Evolutionary conservation across 2,329 filamentous ascomycete genomes (phyloP), one percentile per base, ranked within the genome.

Genomic region (Trichoderma cornu-damae): DNA sequence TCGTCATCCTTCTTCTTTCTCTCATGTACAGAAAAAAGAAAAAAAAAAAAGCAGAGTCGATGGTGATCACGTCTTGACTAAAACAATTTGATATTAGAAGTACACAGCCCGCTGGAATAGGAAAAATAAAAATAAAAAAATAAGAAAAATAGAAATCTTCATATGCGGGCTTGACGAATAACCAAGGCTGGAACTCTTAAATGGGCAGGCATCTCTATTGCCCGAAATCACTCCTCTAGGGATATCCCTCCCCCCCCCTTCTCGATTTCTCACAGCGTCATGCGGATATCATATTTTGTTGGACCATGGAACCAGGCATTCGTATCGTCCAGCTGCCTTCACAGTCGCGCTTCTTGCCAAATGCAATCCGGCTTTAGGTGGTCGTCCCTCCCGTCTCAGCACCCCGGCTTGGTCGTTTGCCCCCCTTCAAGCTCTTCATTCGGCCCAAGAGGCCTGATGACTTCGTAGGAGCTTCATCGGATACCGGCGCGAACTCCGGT

Each of bases 341-440:
- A 49, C 37, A 49, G 16, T 48, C 48, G 28, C 56, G 53, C 40
- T 32, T n/a, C n/a, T 35, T 49, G 44, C 26, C 26, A 48, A 52
- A 30, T 34, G 24, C 18, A 34, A 40, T 35, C 16, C 4, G 28
- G 40, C 42, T 53, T 50, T 24, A 52, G 40, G 43, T 11, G 35
- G 56, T 42, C 42, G 44, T 55, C 34, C 57, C 51, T 72, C 51
- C 44, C 72, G 68, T 42, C 66, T 70, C 63, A 64, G 68, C 61
- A 66, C 69, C 62, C 37, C 48, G 42, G 43, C 65, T 66, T 46
- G 70, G 64, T 59, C 70, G 68, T 62, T 85, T 79, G 30, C 84
- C 83, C 50, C 87, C 86, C 76, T 90, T 92, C 72, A 94, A 74
- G 72, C 87, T 90, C 80, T 89, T 91, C 75, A 94, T 89, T 55